phyloP scores from a whole-genome alignment of 2,329 filamentous ascomycete genomes.

The Ophiostoma australiae region DNA sequence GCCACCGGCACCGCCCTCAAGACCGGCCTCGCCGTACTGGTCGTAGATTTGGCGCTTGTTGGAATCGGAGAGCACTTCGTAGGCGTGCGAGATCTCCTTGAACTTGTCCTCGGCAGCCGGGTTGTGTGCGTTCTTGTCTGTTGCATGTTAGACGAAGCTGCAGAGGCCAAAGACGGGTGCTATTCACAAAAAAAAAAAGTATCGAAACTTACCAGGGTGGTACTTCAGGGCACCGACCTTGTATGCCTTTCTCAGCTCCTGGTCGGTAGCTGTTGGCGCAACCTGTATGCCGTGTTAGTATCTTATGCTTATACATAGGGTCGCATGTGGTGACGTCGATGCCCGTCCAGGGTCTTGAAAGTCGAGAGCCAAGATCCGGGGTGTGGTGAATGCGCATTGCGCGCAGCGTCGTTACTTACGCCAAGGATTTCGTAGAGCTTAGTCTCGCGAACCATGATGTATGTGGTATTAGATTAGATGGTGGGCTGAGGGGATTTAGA shows the following conservation, averaged over 20 bases:
- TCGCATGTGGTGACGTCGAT: neutral
- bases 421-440: conserved; percentile 75
- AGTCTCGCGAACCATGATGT: conserved; percentile 71
- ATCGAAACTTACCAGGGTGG: conserved; percentile 70
- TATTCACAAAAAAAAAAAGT: neutral
- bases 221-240: conserved; percentile 77
- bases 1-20: conserved; percentile 77
- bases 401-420: conserved; percentile 46
- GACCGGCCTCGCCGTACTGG: conserved; percentile 93
- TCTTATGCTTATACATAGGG: neutral
- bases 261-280: conserved; percentile 70
- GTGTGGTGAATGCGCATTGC: neutral
- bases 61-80: conserved; percentile 86
- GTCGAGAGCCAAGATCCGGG: neutral
- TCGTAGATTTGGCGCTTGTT: conserved; percentile 93
- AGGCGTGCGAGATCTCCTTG: conserved; percentile 94
- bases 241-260: conserved; percentile 87
- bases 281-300: conserved; percentile 49
- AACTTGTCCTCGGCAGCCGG: conserved; percentile 94
- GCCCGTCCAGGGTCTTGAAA: neutral
- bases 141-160: neutral
- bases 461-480: conserved; percentile 18
- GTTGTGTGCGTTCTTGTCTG: conserved; percentile 96
- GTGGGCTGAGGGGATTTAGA: neutral
- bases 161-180: neutral